Percentiles rank a stretch among this genome's conserved stretches.
Conservation (phyloP, 768 basidiomycete genomes). For the Rhodotorula diobovata region DNA sequence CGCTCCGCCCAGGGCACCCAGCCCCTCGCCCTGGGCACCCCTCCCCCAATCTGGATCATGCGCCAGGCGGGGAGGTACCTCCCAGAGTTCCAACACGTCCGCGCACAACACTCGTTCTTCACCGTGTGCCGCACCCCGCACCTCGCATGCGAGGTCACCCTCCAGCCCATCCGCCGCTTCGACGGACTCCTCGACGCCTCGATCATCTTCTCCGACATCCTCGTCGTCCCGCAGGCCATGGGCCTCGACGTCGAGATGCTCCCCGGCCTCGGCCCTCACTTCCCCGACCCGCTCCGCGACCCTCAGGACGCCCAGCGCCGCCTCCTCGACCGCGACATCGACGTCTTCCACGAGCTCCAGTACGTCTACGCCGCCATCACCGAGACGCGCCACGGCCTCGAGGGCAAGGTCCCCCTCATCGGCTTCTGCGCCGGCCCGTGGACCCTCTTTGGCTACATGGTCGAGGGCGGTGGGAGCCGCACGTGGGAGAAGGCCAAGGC, state of each 20-base stretch:
- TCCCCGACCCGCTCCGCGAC: conserved; percentile 75
- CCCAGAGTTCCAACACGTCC: conserved; percentile 78
- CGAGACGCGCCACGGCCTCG: conserved; percentile 68
- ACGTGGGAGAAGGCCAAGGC: conserved; percentile 85
- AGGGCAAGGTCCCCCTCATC: conserved; percentile 88
- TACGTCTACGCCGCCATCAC: conserved; percentile 94
- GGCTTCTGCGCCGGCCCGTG: conserved; percentile 97
- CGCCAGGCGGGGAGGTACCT: conserved; percentile 39
- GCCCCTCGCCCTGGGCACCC: conserved; percentile 15
- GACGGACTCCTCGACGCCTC: conserved; percentile 82
- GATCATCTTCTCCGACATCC: conserved; percentile 97
- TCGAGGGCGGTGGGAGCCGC: conserved; percentile 91
- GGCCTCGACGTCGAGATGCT: conserved; percentile 90
- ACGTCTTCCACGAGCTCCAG: conserved; percentile 67
- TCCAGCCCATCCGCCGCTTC: conserved; percentile 90
- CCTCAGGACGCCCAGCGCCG: conserved; percentile 69
- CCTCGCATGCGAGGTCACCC: conserved; percentile 79
- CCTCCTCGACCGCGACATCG: conserved; percentile 70
- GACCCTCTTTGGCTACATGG: conserved; percentile 98
- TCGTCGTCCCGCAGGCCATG: conserved; percentile 95
- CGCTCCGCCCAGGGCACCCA: background rate
- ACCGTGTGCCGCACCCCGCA: conserved; percentile 88
- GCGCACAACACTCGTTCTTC: conserved; percentile 85
- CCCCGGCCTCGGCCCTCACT: conserved; percentile 68
- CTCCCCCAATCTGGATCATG: conserved; percentile 44